Evolutionary conservation across 164 flowering plant genomes (phyloP), one percentile per base, ranked within the genome.

Genomic region (Aristolochia fimbriata): DNA sequence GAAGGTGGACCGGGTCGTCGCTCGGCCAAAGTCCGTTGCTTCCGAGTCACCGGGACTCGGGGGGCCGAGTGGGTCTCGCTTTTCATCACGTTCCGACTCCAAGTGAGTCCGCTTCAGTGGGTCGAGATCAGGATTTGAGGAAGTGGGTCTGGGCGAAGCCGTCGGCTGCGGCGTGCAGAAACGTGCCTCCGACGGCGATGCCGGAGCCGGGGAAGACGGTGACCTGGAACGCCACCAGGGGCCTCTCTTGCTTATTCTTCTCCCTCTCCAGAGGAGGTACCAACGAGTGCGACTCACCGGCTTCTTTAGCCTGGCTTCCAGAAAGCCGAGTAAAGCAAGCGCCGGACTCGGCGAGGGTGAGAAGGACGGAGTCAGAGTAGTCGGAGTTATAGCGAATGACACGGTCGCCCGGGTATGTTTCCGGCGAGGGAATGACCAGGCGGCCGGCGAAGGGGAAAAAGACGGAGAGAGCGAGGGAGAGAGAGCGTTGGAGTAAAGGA

Each of bases 401-500:
- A 47, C 77, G 78, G 21, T 63, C 54, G 9, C 16, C 30, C 1
- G 25, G 55, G 24, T 20, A 19, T 43, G 68, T 65, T 11, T 65
- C 55, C 0, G 71, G 62, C 2, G 71, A 70, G 45, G 46, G 61
- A 2, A n/a, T n/a, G n/a, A 64, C 33, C 8, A 79, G 61, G 14
- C 68, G 70, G 3, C 75, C 78, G 16, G 80, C 77, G 25, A 76
- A 52, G 4, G 80, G 76, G 53, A 55, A 77, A 58, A 76, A 82
- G 62, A 66, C 70, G 21, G 55, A 60, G 62, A 82, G 83, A 52
- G 80, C 47, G 31, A 73, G 67, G 50, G 77, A 65, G 33, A 83
- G 81, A 2, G 83, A 80, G 63, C 50, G 45, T 47, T 69, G 72
- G 56, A 80, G 68, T 2, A 37, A 21, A 27, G 57, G 46, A 31